Evolutionary conservation across 176 grass and related monocot genomes (phyloP).

Genomic region (Carex littledalei): DNA sequence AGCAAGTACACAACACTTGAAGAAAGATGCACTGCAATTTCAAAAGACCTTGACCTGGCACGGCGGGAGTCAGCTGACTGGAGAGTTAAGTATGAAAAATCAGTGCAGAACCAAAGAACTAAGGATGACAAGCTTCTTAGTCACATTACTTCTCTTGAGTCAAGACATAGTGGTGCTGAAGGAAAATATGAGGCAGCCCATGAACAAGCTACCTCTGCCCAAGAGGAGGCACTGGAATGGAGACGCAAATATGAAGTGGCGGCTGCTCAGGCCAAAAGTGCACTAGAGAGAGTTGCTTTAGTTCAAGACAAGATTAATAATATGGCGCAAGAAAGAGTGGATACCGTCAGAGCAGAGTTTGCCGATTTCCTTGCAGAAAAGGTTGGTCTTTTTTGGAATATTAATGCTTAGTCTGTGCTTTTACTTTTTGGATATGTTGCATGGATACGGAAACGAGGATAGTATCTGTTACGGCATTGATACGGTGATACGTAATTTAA

Average conservation of each 20-base stretch:
- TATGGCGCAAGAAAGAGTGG: slow-evolving; percentile 65
- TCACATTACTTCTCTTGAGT: slow-evolving; percentile 39
- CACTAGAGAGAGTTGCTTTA: slow-evolving; percentile 53
- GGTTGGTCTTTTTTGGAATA: slow-evolving; percentile 26
- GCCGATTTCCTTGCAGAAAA: slow-evolving; percentile 49
- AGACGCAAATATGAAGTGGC: slow-evolving; percentile 65
- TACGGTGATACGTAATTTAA: background rate
- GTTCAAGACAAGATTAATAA: slow-evolving; percentile 61
- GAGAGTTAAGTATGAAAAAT: slow-evolving; percentile 51
- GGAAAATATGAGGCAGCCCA: slow-evolving; percentile 51
- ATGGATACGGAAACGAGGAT: background rate
- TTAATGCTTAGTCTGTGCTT: background rate
- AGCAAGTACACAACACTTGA: slow-evolving; percentile 69
- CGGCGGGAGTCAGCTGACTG: slow-evolving; percentile 55
- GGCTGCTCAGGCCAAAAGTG: slow-evolving; percentile 58
- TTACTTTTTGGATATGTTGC: background rate
- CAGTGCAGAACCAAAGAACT: slow-evolving; percentile 28
- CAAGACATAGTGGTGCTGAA: slow-evolving; percentile 46
- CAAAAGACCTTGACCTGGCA: slow-evolving; percentile 52
- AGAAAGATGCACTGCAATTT: slow-evolving; percentile 44
- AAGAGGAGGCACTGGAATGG: slow-evolving; percentile 71
- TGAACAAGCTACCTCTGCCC: slow-evolving; percentile 51
- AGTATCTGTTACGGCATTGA: background rate
- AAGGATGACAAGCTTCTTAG: slow-evolving; percentile 37
- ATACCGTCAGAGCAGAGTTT: slow-evolving; percentile 56